Evolutionary conservation across 768 basidiomycete genomes (phyloP).

Genomic region (Termitomyces sp.): DNA sequence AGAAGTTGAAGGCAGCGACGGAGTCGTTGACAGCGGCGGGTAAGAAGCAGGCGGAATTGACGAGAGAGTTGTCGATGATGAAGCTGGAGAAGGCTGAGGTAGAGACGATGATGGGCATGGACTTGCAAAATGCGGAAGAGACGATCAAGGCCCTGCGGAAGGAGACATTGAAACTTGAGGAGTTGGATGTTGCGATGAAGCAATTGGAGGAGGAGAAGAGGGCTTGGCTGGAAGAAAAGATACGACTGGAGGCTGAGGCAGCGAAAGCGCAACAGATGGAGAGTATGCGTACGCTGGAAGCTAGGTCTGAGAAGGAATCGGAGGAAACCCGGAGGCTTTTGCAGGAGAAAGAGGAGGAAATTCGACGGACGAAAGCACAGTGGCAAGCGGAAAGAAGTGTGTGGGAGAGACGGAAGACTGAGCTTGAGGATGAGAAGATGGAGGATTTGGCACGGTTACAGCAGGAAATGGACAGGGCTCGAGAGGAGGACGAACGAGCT

Average conservation of each 20-base stretch:
- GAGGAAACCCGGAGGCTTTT: constrained; percentile 32
- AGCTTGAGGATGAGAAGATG: constrained; percentile 46
- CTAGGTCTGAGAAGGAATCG: constrained; percentile 36
- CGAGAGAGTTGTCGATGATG: constrained; percentile 58
- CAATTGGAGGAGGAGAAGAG: constrained; percentile 45
- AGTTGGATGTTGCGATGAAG: constrained; percentile 43
- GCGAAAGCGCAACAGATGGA: constrained; percentile 37
- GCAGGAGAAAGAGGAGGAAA: constrained; percentile 36
- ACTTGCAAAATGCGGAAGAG: constrained; percentile 65
- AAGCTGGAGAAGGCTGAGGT: constrained; percentile 66
- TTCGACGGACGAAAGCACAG: constrained; percentile 31
- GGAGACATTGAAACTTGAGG: constrained; percentile 49
- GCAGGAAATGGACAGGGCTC: constrained; percentile 44
- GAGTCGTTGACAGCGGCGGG: constrained; percentile 54
- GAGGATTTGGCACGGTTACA: constrained; percentile 42
- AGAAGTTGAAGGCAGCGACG: constrained; percentile 59
- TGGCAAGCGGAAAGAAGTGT: constrained; percentile 42
- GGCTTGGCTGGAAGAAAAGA: constrained; percentile 48
- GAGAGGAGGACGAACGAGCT: constrained; percentile 34
- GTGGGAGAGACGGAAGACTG: constrained; percentile 48
- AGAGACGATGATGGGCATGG: constrained; percentile 60
- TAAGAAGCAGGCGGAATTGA: constrained; percentile 58
- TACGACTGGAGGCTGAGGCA: constrained; percentile 35
- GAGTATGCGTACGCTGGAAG: constrained; percentile 32
- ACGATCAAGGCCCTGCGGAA: constrained; percentile 54